Percentiles rank a stretch among this genome's conserved stretches.
These are phyloP conservation scores for Ceratocystis smalleyi DNA, from an alignment of 2,329 filamentous ascomycete species.

Conservation along the genomic window DNA sequence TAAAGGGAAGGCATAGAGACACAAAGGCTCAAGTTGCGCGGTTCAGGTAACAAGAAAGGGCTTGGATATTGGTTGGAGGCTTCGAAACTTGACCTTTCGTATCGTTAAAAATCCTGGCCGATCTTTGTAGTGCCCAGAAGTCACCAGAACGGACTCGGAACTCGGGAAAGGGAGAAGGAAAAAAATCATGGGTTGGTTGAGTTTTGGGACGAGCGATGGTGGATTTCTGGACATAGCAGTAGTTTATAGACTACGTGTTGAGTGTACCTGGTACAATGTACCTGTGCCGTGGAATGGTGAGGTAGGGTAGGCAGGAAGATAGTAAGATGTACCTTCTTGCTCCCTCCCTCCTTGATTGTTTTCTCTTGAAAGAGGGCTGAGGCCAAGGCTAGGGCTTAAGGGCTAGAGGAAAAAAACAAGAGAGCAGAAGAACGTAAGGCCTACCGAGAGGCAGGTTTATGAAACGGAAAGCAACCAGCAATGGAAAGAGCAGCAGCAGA, in stretches of 20 bases:
- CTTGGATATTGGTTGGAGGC: neutral
- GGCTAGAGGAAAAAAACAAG: neutral
- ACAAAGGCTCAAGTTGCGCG: neutral
- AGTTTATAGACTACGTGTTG: neutral
- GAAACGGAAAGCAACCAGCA: neutral
- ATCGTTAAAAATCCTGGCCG: neutral
- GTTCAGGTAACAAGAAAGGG: neutral
- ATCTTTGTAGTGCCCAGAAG: neutral
- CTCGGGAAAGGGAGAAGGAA: neutral
- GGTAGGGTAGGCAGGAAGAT: neutral
- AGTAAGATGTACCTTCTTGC: neutral
- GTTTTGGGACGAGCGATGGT: neutral
- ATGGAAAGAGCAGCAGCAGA: neutral
- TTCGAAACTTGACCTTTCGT: neutral
- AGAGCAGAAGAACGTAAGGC: neutral
- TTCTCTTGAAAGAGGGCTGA: neutral
- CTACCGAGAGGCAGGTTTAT: no score
- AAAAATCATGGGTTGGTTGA: neutral
- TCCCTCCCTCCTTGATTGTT: neutral
- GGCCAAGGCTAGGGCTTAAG: no score
- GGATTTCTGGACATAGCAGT: neutral
- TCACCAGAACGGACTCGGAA: neutral
- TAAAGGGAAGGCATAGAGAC: neutral
- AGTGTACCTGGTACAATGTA: neutral
- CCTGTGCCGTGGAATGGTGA: constrained; percentile 3